Evolutionary conservation across 1,139 yeast genomes (phyloP).

Genomic region (Debaryomyces subglobosus): DNA sequence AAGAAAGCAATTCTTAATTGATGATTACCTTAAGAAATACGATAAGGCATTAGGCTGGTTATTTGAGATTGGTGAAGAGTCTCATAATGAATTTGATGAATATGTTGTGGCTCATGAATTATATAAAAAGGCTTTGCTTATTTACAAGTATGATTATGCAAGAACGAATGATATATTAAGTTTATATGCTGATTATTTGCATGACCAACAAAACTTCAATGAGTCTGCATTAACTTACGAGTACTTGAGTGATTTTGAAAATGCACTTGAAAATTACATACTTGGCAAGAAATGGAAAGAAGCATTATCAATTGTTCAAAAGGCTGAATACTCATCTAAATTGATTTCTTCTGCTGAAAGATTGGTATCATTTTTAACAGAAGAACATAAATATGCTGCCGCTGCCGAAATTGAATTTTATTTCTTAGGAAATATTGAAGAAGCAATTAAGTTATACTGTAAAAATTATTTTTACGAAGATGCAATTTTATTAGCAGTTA

Average conservation of each 20-base stretch:
- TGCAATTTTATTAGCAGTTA: slow-evolving; percentile 68
- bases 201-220: slow-evolving; percentile 53
- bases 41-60: slow-evolving; percentile 72
- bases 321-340: slow-evolving; percentile 38
- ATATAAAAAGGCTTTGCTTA: slow-evolving; percentile 66
- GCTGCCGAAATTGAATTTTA: slow-evolving; percentile 80
- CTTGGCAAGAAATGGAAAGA: slow-evolving; percentile 82
- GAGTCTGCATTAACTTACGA: slow-evolving; percentile 86
- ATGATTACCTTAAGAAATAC: slow-evolving; percentile 70
- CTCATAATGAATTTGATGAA: slow-evolving; percentile 62
- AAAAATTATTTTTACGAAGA: slow-evolving; percentile 75
- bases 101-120: slow-evolving; percentile 77
- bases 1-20: slow-evolving; percentile 77
- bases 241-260: slow-evolving; percentile 54
- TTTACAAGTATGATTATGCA: slow-evolving; percentile 60
- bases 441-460: slow-evolving; percentile 70
- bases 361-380: slow-evolving; percentile 61
- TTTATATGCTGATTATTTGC: slow-evolving; percentile 64
- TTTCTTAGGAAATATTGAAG: slow-evolving; percentile 61
- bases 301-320: slow-evolving; percentile 65
- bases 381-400: slow-evolving; percentile 73
- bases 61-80: slow-evolving; percentile 50
- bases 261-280: slow-evolving; percentile 72
- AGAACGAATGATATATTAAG: slow-evolving; percentile 59
- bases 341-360: slow-evolving; percentile 53